Base-by-base conservation (phyloP, 495 filamentous ascomycete genomes). In the Annulohypoxylon moriforme region DNA sequence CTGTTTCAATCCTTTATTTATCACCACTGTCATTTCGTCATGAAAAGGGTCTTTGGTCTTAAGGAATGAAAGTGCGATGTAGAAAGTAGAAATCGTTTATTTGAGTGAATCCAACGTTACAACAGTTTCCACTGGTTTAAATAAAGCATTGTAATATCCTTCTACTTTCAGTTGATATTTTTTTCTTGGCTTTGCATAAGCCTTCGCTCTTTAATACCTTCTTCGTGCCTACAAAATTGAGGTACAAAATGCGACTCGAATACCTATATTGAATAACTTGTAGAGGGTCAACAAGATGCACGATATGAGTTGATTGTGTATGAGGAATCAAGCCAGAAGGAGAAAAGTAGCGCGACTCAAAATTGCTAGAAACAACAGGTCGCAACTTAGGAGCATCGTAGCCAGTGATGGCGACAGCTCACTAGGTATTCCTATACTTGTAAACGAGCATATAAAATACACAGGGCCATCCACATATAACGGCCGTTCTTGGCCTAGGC, bases 1-100 rank as follows among this genome's bases (percentile, higher is more conserved):
- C 16, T 31, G 69, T 67, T 67, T 66, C 63, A 63, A 59, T 13
- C 4, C 57, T 44, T 65, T 62, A 61, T 57, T 60, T 42, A 53
- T 52, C 55, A 11, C 6, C 27, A n/a, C 49, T 46, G 20, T 29
- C 10, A 34, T 58, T 47, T 68, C 49, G 36, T 57, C 20, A 49
- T 29, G 13, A 55, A 44, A 2, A n/a, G n/a, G n/a, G n/a, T n/a
- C n/a, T n/a, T n/a, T 6, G 13, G 14, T 13, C 36, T 13, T 44
- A 11, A 44, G 40, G 36, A 55, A 20, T 55, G 11, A 42, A 44
- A 20, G 16, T 29, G 29, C 7, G 3, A 18, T 25, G 14, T 38
- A n/a, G 33, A 33, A 18, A 40, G 14, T 38, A n/a, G 33, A 33
- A 40, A 27, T 40, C 9, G 10, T 58, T 25, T 58, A 58, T 20